Evolutionary conservation across 1,284 basidiomycete genomes (phyloP).

Genomic region (Cryptococcus sp.): DNA sequence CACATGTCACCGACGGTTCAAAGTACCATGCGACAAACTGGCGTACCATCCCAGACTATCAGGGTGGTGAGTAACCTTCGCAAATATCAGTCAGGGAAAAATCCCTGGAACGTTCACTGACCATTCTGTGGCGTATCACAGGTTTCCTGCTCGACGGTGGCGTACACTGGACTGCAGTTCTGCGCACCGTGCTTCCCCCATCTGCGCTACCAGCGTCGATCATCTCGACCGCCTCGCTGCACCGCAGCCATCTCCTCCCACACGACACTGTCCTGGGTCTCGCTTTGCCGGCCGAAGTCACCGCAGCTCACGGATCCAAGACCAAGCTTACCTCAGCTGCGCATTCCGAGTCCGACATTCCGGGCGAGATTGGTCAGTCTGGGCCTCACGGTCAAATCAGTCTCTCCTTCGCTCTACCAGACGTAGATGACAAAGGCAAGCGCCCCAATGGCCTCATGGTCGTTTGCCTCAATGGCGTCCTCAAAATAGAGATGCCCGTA

Average conservation of each 20-base stretch:
- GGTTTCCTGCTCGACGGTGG: constrained; percentile 53
- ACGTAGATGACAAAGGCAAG: constrained; percentile 23
- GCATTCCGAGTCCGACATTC: constrained; percentile 23
- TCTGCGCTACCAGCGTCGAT: constrained; percentile 57
- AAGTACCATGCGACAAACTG: constrained; percentile 79
- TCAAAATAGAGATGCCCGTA: constrained; percentile 61
- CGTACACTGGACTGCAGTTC: constrained; percentile 45
- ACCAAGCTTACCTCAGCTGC: constrained; percentile 21
- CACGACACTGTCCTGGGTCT: constrained; percentile 67
- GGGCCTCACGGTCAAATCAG: constrained; percentile 40
- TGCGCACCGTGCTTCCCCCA: constrained; percentile 40
- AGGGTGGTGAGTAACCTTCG: constrained; percentile 60
- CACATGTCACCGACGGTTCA: constrained; percentile 62
- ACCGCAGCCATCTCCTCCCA: constrained; percentile 70
- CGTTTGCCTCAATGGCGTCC: constrained; percentile 46
- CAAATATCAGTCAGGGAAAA: background rate
- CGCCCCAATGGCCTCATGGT: constrained; percentile 33
- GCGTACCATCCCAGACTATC: constrained; percentile 80
- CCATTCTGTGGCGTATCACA: background rate
- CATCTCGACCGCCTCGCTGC: constrained; percentile 67
- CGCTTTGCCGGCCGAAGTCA: constrained; percentile 59
- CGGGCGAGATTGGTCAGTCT: constrained; percentile 34
- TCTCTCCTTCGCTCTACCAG: constrained; percentile 41
- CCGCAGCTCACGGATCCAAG: constrained; percentile 59
- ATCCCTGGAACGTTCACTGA: background rate